Conservation (phyloP, 2,329 filamentous ascomycete genomes). For the Penicillium psychrosexuale region DNA sequence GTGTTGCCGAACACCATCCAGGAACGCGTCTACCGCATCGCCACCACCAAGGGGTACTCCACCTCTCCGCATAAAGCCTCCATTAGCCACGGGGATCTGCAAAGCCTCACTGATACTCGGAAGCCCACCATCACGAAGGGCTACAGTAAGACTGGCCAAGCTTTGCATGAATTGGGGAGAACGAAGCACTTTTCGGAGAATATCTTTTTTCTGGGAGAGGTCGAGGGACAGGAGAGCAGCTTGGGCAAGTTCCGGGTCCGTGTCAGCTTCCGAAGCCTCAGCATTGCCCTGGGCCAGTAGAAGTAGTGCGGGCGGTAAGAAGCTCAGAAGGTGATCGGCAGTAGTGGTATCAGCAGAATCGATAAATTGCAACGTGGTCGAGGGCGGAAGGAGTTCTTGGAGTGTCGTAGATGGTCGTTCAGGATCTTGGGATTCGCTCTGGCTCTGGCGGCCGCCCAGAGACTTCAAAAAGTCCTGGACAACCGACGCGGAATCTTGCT, state of each 20-base stretch:
- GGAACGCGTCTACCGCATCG: slow-evolving; percentile 84
- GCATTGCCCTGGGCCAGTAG: slow-evolving; percentile 69
- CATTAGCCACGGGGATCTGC: slow-evolving; percentile 74
- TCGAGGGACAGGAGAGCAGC: slow-evolving; percentile 72
- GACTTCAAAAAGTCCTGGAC: slow-evolving; percentile 89
- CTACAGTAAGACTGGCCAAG: slow-evolving; percentile 77
- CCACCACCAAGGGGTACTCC: slow-evolving; percentile 83
- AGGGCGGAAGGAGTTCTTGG: slow-evolving; percentile 75
- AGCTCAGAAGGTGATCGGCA: slow-evolving; percentile 71
- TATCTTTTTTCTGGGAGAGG: slow-evolving; percentile 70
- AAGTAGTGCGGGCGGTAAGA: slow-evolving; percentile 75
- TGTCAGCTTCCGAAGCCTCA: slow-evolving; percentile 62
- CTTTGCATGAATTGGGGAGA: slow-evolving; percentile 91
- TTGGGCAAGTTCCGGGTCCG: slow-evolving; percentile 64
- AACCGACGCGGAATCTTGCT: slow-evolving; percentile 68
- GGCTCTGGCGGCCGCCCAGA: slow-evolving; percentile 56
- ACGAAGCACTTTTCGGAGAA: slow-evolving; percentile 77
- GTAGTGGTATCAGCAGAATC: slow-evolving; percentile 62
- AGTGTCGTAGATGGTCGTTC: slow-evolving; percentile 76
- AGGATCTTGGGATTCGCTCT: slow-evolving; percentile 47
- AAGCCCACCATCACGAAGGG: slow-evolving; percentile 83
- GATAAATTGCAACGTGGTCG: slow-evolving; percentile 74
- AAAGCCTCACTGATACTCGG: slow-evolving; percentile 87
- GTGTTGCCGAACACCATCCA: slow-evolving; percentile 80
- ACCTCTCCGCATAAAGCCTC: slow-evolving; percentile 74